Base-by-base conservation (phyloP, 768 basidiomycete genomes). In the Boletus reticuloceps region DNA sequence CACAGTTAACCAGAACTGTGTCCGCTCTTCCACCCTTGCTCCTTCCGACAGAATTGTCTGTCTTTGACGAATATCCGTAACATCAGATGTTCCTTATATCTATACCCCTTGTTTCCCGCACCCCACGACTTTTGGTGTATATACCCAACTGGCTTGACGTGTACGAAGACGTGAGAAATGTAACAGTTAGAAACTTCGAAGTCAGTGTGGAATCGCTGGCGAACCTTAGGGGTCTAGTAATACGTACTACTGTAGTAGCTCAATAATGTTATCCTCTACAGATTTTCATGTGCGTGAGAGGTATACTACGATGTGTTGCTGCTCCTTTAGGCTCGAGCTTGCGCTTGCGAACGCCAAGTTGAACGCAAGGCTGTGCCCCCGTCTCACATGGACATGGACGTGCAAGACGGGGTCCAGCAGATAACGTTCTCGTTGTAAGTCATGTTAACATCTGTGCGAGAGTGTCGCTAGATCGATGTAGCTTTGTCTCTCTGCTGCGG, bases 401-500 rank as follows among this genome's bases (percentile, higher is more conserved):
- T 22, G 14, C 55, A 47, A 36, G 52, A 25, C 32, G n/a, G 53
- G 51, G 54, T 20, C 41, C 59, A 58, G 19, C 57, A 58, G 17
- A 58, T 79, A 34, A 74, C 79, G 1, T 80, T 80, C 54, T 72
- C 78, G 14, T 79, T 78, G 79, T 77, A 57, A 59, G 78, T 71
- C 22, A 27, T 31, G 17, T 46, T 45, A 19, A 37, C 31, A 6
- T 47, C 31, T 34, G 16, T 39, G 31, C 38, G 25, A 42, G 9
- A 17, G 36, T 6, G 16, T 46, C 44, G 31, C 51, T 63, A 36
- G 47, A 39, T 17, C 16, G 43, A 38, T 32, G 19, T 54, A 84
- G 82, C 60, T 80, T 84, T 54, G 73, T 75, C 49, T 80, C 80
- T 17, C 68, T 84, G 12, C 62, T 83, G 39, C 75, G 73, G 48